A percentile compares a stretch with the other conserved stretches of the same genome.
phyloP scores from a whole-genome alignment of 1,139 yeast genomes.

The Yamadazyma diospyri region DNA sequence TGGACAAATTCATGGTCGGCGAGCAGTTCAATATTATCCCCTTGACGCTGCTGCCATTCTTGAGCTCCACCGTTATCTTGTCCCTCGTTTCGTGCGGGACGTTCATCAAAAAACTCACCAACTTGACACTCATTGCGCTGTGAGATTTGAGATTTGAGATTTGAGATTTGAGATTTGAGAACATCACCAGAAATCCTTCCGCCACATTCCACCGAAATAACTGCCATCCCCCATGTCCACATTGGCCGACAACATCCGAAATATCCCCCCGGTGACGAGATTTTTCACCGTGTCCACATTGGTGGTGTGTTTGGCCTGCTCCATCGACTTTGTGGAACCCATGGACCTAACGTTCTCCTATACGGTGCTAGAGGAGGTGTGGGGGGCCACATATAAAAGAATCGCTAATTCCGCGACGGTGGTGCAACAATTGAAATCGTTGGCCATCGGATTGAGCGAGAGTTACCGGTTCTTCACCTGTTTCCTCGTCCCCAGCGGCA shows the following conservation, averaged over 20 bases:
- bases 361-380: neutral
- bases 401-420: neutral
- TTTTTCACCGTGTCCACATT: slow-evolving; percentile 40
- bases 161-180: no score
- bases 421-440: slow-evolving; percentile 2
- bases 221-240: slow-evolving; percentile 4
- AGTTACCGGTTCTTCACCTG: slow-evolving; percentile 47
- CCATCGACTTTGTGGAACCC: slow-evolving; percentile 2
- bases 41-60: slow-evolving; percentile 63
- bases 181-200: no score
- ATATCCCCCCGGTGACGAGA: slow-evolving; percentile 47
- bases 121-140: slow-evolving; percentile 27
- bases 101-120: slow-evolving; percentile 76
- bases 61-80: slow-evolving; percentile 86
- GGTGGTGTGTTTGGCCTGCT: slow-evolving; percentile 20
- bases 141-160: no score
- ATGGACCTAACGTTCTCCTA: slow-evolving; percentile 1
- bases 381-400: neutral
- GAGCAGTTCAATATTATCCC: slow-evolving; percentile 70
- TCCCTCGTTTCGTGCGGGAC: slow-evolving; percentile 64
- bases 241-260: slow-evolving; percentile 27
- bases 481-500: slow-evolving; percentile 42
- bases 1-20: slow-evolving; percentile 88
- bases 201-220: no score
- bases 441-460: slow-evolving; percentile 19